Base-by-base conservation (phyloP, 2,329 filamentous ascomycete species). In the Fusarium pseudograminearum region DNA sequence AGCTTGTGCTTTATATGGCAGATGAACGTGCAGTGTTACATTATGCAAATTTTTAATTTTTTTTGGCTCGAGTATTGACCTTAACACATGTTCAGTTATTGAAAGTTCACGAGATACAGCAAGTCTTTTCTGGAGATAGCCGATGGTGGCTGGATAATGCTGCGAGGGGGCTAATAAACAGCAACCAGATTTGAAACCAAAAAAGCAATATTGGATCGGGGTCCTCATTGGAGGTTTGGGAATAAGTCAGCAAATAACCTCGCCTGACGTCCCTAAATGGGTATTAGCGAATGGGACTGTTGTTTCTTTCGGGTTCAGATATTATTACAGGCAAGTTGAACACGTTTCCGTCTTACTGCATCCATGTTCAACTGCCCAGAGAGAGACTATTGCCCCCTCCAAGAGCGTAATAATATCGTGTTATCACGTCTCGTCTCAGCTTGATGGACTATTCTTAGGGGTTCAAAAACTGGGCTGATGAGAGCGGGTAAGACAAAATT, bases 161-260 rank as follows among this genome's bases (percentile, higher is more conserved):
- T 48, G 42, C 34, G 44, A 64, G 44, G 44, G 55, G 59, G 58
- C 28, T 28, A 24, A 26, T 20, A 30, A 34, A 40, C 15, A 47
- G 24, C 30, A 36, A 65, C 28, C 45, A 58, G 33, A 40, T 65
- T 59, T 65, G 51, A 59, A 65, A 65, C 44, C 45, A 57, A 59
- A 28, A 28, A 45, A 65, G 40, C 45, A 41, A 60, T 51, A 58
- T 44, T 36, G 38, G 22, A 52, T 52, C 26, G 24, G 44, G 36
- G 47, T 28, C 36, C 46, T 60, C 36, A 65, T 60, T 65, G 61
- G 46, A 59, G 46, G 61, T 31, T 41, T 48, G 33, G 16, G 30
- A 38, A 57, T 50, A 50, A 57, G 51, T 36, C 28, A 52, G 53
- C 41, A 60, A 42, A 41, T 33, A 66, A 50, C 36, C 14, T 65